Conservation (phyloP, 768 basidiomycete species). For the Cystobasidium tubakii region DNA sequence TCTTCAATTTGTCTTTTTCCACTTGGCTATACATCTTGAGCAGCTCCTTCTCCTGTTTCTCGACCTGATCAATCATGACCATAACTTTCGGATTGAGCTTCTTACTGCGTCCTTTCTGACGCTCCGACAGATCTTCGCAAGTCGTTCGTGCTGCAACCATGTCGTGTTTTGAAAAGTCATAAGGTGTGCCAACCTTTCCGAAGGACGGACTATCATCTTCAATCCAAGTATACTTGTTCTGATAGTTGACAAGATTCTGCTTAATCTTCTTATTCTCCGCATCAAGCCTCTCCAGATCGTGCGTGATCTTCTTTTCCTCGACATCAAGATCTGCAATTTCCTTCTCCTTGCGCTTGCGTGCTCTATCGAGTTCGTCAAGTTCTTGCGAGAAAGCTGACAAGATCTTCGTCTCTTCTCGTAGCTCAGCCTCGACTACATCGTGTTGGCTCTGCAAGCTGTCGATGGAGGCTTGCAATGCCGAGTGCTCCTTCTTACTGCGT, state of each 20-base stretch:
- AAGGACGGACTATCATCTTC: conserved; percentile 74
- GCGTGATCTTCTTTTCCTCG: conserved; percentile 61
- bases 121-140: conserved; percentile 66
- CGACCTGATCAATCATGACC: conserved; percentile 94
- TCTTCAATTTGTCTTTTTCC: conserved; percentile 85
- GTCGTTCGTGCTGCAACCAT: conserved; percentile 59
- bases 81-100: conserved; percentile 93
- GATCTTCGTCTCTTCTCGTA: conserved; percentile 79
- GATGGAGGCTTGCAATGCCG: conserved; percentile 52
- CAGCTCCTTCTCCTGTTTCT: conserved; percentile 81
- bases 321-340: conserved; percentile 65
- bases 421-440: conserved; percentile 62
- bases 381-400: conserved; percentile 83
- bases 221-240: conserved; percentile 84
- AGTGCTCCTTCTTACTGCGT: conserved; percentile 61
- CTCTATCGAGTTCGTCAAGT: conserved; percentile 70
- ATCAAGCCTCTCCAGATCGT: conserved; percentile 59
- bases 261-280: conserved; percentile 62
- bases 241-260: conserved; percentile 60
- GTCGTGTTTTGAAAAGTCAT: conserved; percentile 69
- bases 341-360: conserved; percentile 74
- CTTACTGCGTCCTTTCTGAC: conserved; percentile 83
- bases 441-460: conserved; percentile 48
- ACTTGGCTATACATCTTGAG: conserved; percentile 84
- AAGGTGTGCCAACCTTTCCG: conserved; percentile 70